Evolutionary conservation across 2,329 filamentous ascomycete species (phyloP).

Genomic region (Endoconidiophora laricicola): DNA sequence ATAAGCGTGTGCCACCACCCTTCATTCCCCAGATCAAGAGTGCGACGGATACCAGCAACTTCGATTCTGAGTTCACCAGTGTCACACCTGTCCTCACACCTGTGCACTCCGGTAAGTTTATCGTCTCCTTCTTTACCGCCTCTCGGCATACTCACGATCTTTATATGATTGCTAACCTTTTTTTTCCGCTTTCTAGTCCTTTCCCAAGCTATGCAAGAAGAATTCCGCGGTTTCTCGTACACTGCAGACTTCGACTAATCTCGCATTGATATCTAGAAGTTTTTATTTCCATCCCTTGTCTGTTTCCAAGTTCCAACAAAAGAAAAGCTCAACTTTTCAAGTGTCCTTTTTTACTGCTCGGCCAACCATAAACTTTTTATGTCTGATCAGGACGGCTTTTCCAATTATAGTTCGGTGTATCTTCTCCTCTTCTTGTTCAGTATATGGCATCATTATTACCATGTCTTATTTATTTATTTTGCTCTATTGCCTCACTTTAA

Average conservation of each 20-base stretch:
- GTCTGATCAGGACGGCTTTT: too few relatives aligned
- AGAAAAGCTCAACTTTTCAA: too few relatives aligned
- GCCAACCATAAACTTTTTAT: too few relatives aligned
- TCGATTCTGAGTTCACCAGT: conserved; percentile 95
- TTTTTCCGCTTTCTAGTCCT: conserved; percentile 43
- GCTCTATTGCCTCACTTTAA: too few relatives aligned
- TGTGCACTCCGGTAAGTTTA: conserved; percentile 76
- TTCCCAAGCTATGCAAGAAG: conserved; percentile 97
- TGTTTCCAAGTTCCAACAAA: too few relatives aligned
- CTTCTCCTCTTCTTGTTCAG: too few relatives aligned
- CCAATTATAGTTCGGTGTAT: too few relatives aligned
- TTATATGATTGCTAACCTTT: background rate
- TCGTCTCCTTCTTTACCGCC: background rate
- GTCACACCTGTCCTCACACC: conserved; percentile 94
- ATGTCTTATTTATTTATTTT: too few relatives aligned
- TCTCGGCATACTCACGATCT: background rate
- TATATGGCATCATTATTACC: too few relatives aligned
- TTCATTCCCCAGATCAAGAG: conserved; percentile 83
- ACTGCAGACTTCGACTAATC: conserved; percentile 69
- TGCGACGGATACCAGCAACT: conserved; percentile 97
- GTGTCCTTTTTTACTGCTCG: too few relatives aligned
- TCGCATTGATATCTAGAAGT: too few relatives aligned
- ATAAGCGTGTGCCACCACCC: conserved; percentile 79
- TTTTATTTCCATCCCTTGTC: too few relatives aligned
- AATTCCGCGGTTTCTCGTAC: conserved; percentile 98